phyloP scores from a whole-genome alignment of 2,329 filamentous ascomycete genomes.

The Helicocarpus griseus region DNA sequence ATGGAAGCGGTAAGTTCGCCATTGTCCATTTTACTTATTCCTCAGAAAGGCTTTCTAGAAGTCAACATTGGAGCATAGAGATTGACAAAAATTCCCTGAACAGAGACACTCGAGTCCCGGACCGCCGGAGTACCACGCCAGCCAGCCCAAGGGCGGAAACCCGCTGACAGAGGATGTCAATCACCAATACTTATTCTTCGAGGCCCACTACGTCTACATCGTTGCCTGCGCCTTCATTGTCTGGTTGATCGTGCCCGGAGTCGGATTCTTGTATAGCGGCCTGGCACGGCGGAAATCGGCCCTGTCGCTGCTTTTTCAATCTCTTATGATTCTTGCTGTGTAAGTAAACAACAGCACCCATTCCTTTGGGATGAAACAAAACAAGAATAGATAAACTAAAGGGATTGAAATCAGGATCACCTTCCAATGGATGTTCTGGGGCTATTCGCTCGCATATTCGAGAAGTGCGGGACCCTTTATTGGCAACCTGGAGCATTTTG shows the following conservation, averaged over 20 bases:
- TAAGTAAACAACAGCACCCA: slow-evolving; percentile 21
- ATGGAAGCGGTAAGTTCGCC: too few species aligned
- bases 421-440: slow-evolving; percentile 54
- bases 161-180: slow-evolving; percentile 46
- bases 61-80: too few species aligned
- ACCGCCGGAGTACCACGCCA: slow-evolving; percentile 26
- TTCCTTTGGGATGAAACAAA: too few species aligned
- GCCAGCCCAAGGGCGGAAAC: slow-evolving; percentile 45
- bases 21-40: too few species aligned
- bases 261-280: slow-evolving; percentile 56
- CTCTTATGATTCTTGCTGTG: slow-evolving; percentile 48
- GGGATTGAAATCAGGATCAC: slow-evolving; percentile 19
- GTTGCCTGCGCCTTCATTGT: slow-evolving; percentile 50
- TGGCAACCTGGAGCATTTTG: slow-evolving; percentile 52
- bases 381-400: too few species aligned
- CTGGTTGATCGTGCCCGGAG: slow-evolving; percentile 58
- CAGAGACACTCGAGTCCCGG: neutral
- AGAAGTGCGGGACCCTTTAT: slow-evolving; percentile 52
- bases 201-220: slow-evolving; percentile 54
- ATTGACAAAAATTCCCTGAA: too few species aligned
- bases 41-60: too few species aligned
- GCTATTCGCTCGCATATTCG: slow-evolving; percentile 54
- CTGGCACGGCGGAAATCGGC: slow-evolving; percentile 54
- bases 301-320: slow-evolving; percentile 53
- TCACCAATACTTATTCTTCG: slow-evolving; percentile 47